Evolutionary conservation across 2,329 filamentous ascomycete genomes (phyloP).

Genomic region (Pochonia chlamydosporia): DNA sequence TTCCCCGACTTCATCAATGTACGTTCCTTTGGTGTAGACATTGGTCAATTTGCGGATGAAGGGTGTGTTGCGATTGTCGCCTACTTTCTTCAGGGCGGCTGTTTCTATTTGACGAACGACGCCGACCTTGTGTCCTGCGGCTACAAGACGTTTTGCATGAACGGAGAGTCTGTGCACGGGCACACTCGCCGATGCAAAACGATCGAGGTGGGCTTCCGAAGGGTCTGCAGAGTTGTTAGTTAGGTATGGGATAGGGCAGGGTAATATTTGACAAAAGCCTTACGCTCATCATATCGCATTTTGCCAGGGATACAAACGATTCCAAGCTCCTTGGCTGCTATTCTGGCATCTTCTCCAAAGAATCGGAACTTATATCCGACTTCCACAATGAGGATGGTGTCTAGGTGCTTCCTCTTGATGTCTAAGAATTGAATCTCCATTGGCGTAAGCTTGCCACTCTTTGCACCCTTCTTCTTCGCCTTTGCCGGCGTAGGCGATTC

Average conservation of each 20-base stretch:
- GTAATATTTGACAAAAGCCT: constrained; percentile 20
- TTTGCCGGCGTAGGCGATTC: constrained; percentile 42
- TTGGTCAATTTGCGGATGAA: constrained; percentile 93
- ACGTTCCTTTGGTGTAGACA: constrained; percentile 96
- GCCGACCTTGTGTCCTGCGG: constrained; percentile 91
- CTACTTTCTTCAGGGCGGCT: constrained; percentile 88
- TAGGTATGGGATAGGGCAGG: not conserved
- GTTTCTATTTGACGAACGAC: constrained; percentile 94
- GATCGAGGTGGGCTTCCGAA: constrained; percentile 85
- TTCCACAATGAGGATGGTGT: constrained; percentile 86
- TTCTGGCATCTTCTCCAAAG: constrained; percentile 89
- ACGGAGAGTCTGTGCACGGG: constrained; percentile 87
- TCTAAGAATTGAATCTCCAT: constrained; percentile 92
- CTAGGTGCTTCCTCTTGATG: constrained; percentile 86
- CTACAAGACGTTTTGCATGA: constrained; percentile 87
- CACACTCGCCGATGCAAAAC: constrained; percentile 93
- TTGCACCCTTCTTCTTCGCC: constrained; percentile 63
- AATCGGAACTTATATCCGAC: constrained; percentile 98
- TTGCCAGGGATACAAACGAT: constrained; percentile 98
- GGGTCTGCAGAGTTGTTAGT: constrained; percentile 45
- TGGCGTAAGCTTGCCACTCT: constrained; percentile 76
- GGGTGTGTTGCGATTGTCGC: constrained; percentile 87
- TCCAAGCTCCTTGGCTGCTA: constrained; percentile 81
- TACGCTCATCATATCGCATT: constrained; percentile 84
- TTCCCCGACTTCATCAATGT: constrained; percentile 87